phyloP scores from a whole-genome alignment of 1,139 yeast genomes.

The Sugiyamaella sp. region DNA sequence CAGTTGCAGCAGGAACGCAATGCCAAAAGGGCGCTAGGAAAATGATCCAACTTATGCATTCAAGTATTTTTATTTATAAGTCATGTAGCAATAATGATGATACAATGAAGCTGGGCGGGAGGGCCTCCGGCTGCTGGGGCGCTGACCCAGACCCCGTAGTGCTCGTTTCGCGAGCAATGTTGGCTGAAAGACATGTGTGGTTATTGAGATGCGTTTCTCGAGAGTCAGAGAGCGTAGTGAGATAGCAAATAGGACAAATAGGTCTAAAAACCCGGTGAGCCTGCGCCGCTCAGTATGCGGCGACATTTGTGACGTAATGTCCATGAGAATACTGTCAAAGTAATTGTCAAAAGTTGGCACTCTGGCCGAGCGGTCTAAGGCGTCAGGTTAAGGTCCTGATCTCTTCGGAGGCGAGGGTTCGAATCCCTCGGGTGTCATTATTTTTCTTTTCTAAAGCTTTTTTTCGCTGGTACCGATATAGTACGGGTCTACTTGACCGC shows the following conservation, averaged over 20 bases:
- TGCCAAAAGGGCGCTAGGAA: slow-evolving; percentile 37
- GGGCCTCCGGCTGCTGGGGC: too few relatives aligned
- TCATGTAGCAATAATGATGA: background rate
- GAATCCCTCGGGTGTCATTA: slow-evolving; percentile 42
- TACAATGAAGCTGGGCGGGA: too few relatives aligned
- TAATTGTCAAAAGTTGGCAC: slow-evolving; percentile 30
- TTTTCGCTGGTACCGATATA: too few relatives aligned
- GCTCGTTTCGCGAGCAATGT: too few relatives aligned
- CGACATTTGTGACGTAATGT: background rate
- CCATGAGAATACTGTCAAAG: too few relatives aligned
- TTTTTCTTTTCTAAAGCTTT: slow-evolving; percentile 22
- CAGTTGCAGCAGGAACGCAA: slow-evolving; percentile 86
- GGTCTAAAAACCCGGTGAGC: background rate
- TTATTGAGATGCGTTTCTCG: too few relatives aligned
- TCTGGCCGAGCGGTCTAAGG: slow-evolving; percentile 45
- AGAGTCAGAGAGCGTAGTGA: too few relatives aligned
- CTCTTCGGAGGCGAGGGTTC: slow-evolving; percentile 45
- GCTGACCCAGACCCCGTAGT: too few relatives aligned
- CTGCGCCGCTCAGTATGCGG: background rate
- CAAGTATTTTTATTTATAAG: slow-evolving; percentile 2
- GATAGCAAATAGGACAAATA: background rate
- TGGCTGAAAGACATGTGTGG: too few relatives aligned
- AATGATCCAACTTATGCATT: slow-evolving; percentile 14
- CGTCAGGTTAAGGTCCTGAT: slow-evolving; percentile 43
- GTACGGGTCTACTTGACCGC: too few relatives aligned